Percentiles rank a stretch among this genome's conserved stretches.
Evolutionary conservation across 2,329 filamentous ascomycete species (phyloP).

Genomic region (Neofusicoccum parvum): DNA sequence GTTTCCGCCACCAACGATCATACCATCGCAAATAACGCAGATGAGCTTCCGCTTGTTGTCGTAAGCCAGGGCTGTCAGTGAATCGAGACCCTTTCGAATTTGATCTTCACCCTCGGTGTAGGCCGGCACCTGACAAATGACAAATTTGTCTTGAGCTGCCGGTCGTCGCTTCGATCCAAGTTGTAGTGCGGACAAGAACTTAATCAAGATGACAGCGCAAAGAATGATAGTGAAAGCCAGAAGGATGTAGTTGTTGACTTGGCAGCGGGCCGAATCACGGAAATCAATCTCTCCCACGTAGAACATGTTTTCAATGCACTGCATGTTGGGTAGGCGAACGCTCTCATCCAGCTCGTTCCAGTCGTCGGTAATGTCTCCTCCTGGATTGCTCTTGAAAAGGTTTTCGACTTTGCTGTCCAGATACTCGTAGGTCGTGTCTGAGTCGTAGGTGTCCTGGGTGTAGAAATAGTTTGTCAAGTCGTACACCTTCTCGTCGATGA

Average conservation of each 20-base stretch:
- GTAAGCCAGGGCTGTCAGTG: slow-evolving; percentile 89
- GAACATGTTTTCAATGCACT: slow-evolving; percentile 82
- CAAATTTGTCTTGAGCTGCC: slow-evolving; percentile 93
- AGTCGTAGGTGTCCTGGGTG: slow-evolving; percentile 65
- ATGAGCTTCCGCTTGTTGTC: slow-evolving; percentile 99
- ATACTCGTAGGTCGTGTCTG: slow-evolving; percentile 65
- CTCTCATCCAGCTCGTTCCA: slow-evolving; percentile 61
- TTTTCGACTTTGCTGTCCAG: slow-evolving; percentile 68
- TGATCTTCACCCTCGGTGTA: slow-evolving; percentile 99
- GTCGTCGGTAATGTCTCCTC: slow-evolving; percentile 71
- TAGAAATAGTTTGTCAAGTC: slow-evolving; percentile 92
- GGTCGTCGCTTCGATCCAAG: slow-evolving; percentile 90
- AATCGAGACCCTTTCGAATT: slow-evolving; percentile 88
- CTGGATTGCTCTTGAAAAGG: slow-evolving; percentile 73
- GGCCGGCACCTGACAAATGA: slow-evolving; percentile 96
- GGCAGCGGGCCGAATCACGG: slow-evolving; percentile 72
- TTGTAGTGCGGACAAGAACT: slow-evolving; percentile 91
- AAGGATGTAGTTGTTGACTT: slow-evolving; percentile 88
- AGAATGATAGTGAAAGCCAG: slow-evolving; percentile 85
- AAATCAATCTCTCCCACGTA: slow-evolving; percentile 86
- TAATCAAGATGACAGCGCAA: slow-evolving; percentile 76
- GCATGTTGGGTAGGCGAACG: slow-evolving; percentile 67
- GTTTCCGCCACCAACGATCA: slow-evolving; percentile 94
- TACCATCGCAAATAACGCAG: slow-evolving; percentile 93
- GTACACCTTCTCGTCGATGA: slow-evolving; percentile 75